Base-by-base conservation (phyloP, 768 basidiomycete genomes). In the Podaxis sp. region DNA sequence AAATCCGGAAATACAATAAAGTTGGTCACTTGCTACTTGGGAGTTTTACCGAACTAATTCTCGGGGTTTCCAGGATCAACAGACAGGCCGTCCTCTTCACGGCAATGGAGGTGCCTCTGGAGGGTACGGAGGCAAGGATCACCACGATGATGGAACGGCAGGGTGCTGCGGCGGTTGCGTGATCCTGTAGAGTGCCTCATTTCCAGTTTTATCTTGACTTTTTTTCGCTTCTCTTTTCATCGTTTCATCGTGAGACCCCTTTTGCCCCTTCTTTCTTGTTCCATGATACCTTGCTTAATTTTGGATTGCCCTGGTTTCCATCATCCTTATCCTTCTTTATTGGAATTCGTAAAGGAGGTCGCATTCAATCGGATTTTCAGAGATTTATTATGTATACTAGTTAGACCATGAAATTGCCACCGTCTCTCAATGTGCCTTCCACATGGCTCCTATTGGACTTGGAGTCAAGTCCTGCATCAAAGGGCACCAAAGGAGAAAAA, bases 1-100 rank as follows among this genome's bases (percentile, higher is more conserved):
- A 95, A 73, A 97, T 97, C 68, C 83, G 94, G 70, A 89, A 89
- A 72, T 95, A 93, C 72, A 97, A 95, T 80, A 93, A 92, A 82
- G 94, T 92, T 53, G 52, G 78, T 57, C 40, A 28, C 23, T 56
- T 63, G 23, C 21, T 25, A 18, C 1, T 51, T 59, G 11, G 21
- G 25, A 40, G 4, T 46, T 42, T 14, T 48, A 58, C 54, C 62
- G 55, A 67, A 62, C 40, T 54, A 48, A 50, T 28, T 55, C 32
- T 54, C 56, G 21, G 23, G 16, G 56, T 10, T 51, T 47, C 38
- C 61, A 90, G 89, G 89, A 90, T 67, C 89, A 89, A 74, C 86
- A 90, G 76, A 88, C 85, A 16, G 90, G 89, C 21, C 86, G 90
- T 59, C 88, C 89, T 3, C 77, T 61, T 79, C 25, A 79, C 84